Conservation (phyloP, 2,329 filamentous ascomycete genomes). For the Phaeosphaeriaceae sp. region DNA sequence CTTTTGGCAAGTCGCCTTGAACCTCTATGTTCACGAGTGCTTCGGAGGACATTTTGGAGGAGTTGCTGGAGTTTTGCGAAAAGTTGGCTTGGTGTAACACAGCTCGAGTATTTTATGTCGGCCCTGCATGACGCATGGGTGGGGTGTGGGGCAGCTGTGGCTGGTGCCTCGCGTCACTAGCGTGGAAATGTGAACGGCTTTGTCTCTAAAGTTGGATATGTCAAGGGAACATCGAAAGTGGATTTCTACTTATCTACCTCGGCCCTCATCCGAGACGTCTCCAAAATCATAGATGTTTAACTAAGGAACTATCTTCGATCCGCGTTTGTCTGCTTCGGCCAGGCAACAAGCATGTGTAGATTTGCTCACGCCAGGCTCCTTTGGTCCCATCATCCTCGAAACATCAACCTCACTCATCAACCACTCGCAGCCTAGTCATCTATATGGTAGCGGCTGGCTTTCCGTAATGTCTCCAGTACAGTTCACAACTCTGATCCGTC, state of each 20-base stretch:
- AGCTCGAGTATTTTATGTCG: conserved; percentile 24
- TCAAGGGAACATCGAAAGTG: no score
- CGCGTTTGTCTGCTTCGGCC: background rate
- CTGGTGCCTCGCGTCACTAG: conserved; percentile 4
- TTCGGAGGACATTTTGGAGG: conserved; percentile 34
- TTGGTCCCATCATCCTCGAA: conserved; percentile 5
- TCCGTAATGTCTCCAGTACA: conserved; percentile 42
- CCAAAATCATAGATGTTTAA: background rate
- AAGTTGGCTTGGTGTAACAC: conserved; percentile 2
- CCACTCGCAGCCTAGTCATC: background rate
- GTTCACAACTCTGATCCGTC: conserved; percentile 80
- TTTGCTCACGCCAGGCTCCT: conserved; percentile 20
- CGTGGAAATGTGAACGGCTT: background rate
- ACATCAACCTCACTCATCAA: conserved; percentile 13
- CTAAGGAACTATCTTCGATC: background rate
- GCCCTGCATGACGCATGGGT: conserved; percentile 22
- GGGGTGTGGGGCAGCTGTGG: conserved; percentile 5
- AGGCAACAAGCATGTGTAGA: conserved; percentile 9
- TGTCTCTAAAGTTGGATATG: background rate
- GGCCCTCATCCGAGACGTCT: no score
- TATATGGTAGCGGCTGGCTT: background rate
- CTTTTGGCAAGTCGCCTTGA: conserved; percentile 49
- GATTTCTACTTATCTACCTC: no score
- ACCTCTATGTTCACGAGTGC: conserved; percentile 42
- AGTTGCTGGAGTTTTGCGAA: background rate